phyloP scores from a whole-genome alignment of 2,329 filamentous ascomycete genomes.

The Grosmannia clavigera region DNA sequence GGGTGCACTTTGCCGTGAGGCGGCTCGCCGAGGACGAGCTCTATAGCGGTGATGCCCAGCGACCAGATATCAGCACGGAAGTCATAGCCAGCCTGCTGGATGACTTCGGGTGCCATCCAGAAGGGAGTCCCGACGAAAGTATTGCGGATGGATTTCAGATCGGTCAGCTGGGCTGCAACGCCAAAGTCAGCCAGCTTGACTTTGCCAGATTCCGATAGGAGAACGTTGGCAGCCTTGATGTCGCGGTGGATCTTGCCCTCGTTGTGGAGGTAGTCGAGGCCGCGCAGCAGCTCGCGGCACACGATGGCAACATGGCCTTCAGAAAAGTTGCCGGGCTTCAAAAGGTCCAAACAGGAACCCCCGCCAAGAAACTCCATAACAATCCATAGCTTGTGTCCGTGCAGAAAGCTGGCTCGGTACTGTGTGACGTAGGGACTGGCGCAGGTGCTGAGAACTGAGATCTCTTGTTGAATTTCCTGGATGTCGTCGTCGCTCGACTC shows the following conservation, averaged over 20 bases:
- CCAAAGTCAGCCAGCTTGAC: constrained; percentile 97
- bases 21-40: constrained; percentile 81
- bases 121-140: constrained; percentile 97
- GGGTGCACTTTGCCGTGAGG: constrained; percentile 75
- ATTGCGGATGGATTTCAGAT: constrained; percentile 94
- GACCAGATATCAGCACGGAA: constrained; percentile 94
- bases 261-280: constrained; percentile 82
- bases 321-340: constrained; percentile 80
- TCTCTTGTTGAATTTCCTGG: constrained; percentile 94
- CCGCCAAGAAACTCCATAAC: constrained; percentile 97
- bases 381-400: constrained; percentile 96
- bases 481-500: constrained; percentile 98
- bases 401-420: constrained; percentile 93
- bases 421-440: constrained; percentile 88
- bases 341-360: constrained; percentile 84
- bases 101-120: constrained; percentile 95
- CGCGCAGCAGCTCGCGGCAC: constrained; percentile 78
- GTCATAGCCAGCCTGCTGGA: constrained; percentile 71
- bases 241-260: constrained; percentile 95
- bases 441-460: constrained; percentile 88
- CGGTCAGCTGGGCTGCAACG: constrained; percentile 89
- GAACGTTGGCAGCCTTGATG: constrained; percentile 90
- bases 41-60: constrained; percentile 80
- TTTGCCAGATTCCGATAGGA: constrained; percentile 81
- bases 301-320: constrained; percentile 90